Evolutionary conservation across 768 basidiomycete genomes (phyloP).

Genomic region (Boletus rex-veris): DNA sequence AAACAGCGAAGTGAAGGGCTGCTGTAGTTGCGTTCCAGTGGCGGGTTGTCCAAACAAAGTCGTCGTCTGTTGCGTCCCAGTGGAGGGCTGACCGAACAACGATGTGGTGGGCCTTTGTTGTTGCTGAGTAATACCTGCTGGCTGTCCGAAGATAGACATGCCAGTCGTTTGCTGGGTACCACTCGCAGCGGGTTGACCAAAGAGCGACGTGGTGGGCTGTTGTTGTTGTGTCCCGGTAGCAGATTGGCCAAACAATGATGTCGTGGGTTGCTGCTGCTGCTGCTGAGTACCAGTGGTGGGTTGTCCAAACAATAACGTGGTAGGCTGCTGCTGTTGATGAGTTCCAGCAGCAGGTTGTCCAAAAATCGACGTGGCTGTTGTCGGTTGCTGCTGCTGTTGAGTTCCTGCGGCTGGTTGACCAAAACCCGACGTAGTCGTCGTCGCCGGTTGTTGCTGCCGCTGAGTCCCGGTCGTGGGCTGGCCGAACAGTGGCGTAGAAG

Average conservation of each 20-base stretch:
- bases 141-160: constrained; percentile 39
- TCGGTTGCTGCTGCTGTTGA: constrained; percentile 28
- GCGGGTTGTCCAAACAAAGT: constrained; percentile 30
- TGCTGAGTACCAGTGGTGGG: constrained; percentile 11
- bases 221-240: constrained; percentile 33
- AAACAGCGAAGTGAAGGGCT: constrained; percentile 33
- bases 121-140: constrained; percentile 21
- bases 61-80: constrained; percentile 15
- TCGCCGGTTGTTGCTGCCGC: constrained; percentile 21
- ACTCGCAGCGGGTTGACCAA: constrained; percentile 25
- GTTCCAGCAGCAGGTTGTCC: constrained; percentile 29
- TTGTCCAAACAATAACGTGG: constrained; percentile 26
- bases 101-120: constrained; percentile 26
- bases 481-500: constrained; percentile 33
- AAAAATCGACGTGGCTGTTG: constrained; percentile 30
- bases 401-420: constrained; percentile 32
- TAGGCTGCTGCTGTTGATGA: constrained; percentile 21
- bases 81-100: constrained; percentile 29
- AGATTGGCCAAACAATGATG: constrained; percentile 29
- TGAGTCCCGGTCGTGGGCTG: constrained; percentile 31
- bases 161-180: constrained; percentile 28
- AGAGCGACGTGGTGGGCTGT: constrained; percentile 27
- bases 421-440: constrained; percentile 30
- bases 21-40: constrained; percentile 34
- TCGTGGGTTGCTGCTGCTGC: constrained; percentile 8